A percentile compares a stretch with the other conserved stretches of the same genome.
These are phyloP conservation scores for Globisporangium paddicum DNA, from an alignment of 352 stramenopile genomes.

Conservation along the genomic window DNA sequence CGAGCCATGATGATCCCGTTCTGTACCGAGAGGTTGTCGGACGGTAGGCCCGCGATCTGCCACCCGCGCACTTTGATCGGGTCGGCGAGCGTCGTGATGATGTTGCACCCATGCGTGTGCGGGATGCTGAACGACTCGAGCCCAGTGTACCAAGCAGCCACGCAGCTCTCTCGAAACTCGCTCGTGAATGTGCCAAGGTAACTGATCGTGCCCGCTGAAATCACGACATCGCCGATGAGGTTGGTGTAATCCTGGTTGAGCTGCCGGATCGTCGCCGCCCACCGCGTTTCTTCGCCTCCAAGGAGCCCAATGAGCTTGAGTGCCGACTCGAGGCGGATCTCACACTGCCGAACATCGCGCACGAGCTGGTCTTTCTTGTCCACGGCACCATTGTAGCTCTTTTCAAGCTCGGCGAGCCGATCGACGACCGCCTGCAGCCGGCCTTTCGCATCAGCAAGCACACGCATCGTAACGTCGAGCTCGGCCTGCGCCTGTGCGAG, in stretches of 20 bases:
- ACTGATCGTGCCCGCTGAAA: constrained; percentile 90
- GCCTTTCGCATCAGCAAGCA: constrained; percentile 83
- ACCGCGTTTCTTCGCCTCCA: constrained; percentile 87
- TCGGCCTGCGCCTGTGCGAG: constrained; percentile 78
- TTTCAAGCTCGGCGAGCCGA: constrained; percentile 87
- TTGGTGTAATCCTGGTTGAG: constrained; percentile 82
- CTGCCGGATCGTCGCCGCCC: constrained; percentile 82
- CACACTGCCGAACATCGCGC: constrained; percentile 73
- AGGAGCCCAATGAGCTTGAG: constrained; percentile 89
- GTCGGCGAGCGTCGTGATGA: constrained; percentile 87
- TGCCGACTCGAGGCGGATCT: constrained; percentile 86
- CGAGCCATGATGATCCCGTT: constrained; percentile 93
- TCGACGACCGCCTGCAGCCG: constrained; percentile 81
- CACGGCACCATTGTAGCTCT: constrained; percentile 84
- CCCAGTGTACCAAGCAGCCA: constrained; percentile 80
- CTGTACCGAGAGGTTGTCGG: constrained; percentile 89
- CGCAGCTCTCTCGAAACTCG: constrained; percentile 87
- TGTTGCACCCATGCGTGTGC: constrained; percentile 81
- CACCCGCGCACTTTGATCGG: constrained; percentile 88
- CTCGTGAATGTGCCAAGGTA: constrained; percentile 93
- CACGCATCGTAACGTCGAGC: constrained; percentile 83
- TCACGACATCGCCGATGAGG: constrained; percentile 89
- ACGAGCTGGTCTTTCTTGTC: constrained; percentile 86
- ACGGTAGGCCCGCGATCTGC: constrained; percentile 90
- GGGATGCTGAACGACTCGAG: constrained; percentile 70